phyloP scores from a whole-genome alignment of 2,329 filamentous ascomycete species.

The Exophiala xenobiotica region DNA sequence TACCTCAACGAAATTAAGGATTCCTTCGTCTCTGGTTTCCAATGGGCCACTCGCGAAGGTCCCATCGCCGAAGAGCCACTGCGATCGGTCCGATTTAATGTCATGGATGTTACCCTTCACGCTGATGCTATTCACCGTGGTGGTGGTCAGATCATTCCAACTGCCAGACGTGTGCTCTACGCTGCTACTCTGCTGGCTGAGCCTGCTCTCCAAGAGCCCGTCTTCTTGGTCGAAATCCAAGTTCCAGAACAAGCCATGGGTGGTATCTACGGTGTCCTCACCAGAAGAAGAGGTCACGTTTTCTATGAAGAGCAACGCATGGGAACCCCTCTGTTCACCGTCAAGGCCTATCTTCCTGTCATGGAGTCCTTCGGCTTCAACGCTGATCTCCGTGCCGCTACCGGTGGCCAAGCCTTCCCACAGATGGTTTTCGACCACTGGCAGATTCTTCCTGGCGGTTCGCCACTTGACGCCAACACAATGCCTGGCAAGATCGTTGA shows the following conservation, averaged over 20 bases:
- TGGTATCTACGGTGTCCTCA: slow-evolving; percentile 99
- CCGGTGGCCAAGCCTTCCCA: slow-evolving; percentile 97
- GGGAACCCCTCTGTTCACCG: slow-evolving; percentile 98
- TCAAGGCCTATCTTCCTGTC: slow-evolving; percentile 96
- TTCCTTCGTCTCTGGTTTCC: slow-evolving; percentile 98
- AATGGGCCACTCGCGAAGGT: slow-evolving; percentile 98
- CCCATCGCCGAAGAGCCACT: slow-evolving; percentile 97
- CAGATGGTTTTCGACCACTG: slow-evolving; percentile 99
- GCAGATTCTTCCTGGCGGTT: slow-evolving; percentile 93
- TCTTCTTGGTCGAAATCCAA: slow-evolving; percentile 99
- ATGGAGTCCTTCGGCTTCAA: slow-evolving; percentile 99
- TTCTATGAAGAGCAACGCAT: slow-evolving; percentile 98
- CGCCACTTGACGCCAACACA: slow-evolving; percentile 76
- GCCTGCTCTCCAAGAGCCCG: slow-evolving; percentile 89
- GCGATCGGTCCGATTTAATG: slow-evolving; percentile 96
- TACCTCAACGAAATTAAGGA: slow-evolving; percentile 99
- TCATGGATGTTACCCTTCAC: slow-evolving; percentile 99
- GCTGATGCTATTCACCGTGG: slow-evolving; percentile 99
- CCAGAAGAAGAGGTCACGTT: slow-evolving; percentile 96
- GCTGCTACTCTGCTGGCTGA: slow-evolving; percentile 87
- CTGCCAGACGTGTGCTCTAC: slow-evolving; percentile 95
- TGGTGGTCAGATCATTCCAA: slow-evolving; percentile 98
- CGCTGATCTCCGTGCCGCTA: slow-evolving; percentile 88
- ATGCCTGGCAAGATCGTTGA: slow-evolving; percentile 81
- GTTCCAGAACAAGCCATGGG: slow-evolving; percentile 98